Percentiles rank a stretch among this genome's conserved stretches.
Conservation (phyloP, 164 flowering plant genomes). For the Nymphaea colorata region DNA sequence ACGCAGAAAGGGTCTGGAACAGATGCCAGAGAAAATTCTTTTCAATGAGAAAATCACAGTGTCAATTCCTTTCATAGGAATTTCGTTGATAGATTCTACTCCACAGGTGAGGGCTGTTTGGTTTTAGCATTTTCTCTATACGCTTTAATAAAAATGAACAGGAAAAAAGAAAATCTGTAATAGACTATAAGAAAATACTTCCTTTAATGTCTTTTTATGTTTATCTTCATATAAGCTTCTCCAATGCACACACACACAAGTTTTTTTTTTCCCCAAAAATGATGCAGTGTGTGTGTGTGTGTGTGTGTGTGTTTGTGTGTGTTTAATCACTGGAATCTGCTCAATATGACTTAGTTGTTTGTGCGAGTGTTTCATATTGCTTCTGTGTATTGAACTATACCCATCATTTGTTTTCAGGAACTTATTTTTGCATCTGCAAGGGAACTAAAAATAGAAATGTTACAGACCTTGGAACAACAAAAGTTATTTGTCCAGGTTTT, state of each 20-base stretch:
- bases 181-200: too few relatives aligned
- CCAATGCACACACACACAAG: too few relatives aligned
- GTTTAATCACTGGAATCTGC: too few relatives aligned
- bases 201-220: too few relatives aligned
- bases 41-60: conserved; percentile 54
- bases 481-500: conserved; percentile 48
- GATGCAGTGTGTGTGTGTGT: too few relatives aligned
- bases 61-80: conserved; percentile 46
- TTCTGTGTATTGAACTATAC: neutral
- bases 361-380: neutral
- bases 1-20: conserved; percentile 25
- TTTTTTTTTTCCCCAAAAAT: too few relatives aligned
- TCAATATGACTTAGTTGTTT: neutral
- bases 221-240: too few relatives aligned
- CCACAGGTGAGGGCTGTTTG: conserved; percentile 56
- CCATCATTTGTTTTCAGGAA: conserved; percentile 40
- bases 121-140: too few relatives aligned
- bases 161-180: too few relatives aligned
- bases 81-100: conserved; percentile 62
- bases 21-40: conserved; percentile 23
- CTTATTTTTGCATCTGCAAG: conserved; percentile 68
- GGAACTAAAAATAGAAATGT: conserved; percentile 39
- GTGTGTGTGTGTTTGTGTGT: too few relatives aligned
- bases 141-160: too few relatives aligned
- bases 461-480: conserved; percentile 71